A percentile compares a stretch with the other conserved stretches of the same genome.
Evolutionary conservation across 805 yeast genomes (phyloP).

Genomic region (Lipomyces oligophaga): DNA sequence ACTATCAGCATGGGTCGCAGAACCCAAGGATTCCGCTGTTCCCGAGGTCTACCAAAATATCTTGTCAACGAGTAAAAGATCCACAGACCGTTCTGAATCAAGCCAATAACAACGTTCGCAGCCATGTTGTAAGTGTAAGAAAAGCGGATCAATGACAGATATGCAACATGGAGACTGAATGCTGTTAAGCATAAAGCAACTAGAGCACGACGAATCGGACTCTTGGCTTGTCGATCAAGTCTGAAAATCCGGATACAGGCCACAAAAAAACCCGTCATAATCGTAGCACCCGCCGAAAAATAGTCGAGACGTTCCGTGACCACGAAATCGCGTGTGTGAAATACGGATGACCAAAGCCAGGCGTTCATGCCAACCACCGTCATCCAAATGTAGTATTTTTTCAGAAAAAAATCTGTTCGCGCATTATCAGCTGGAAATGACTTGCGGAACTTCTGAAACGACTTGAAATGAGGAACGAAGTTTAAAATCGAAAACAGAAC

Average conservation of each 20-base stretch:
- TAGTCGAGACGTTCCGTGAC: constrained; percentile 84
- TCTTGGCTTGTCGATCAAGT: constrained; percentile 45
- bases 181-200: constrained; percentile 46
- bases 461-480: constrained; percentile 56
- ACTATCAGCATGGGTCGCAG: constrained; percentile 53
- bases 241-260: constrained; percentile 58
- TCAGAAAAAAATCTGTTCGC: constrained; percentile 30
- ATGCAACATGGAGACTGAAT: constrained; percentile 60
- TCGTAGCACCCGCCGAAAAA: constrained; percentile 88
- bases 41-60: constrained; percentile 8
- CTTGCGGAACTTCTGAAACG: constrained; percentile 32
- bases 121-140: constrained; percentile 91
- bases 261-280: constrained; percentile 71
- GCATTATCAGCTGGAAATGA: constrained; percentile 14
- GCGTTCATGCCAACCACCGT: constrained; percentile 72
- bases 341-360: constrained; percentile 81
- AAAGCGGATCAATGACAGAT: constrained; percentile 67
- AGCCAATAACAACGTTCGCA: constrained; percentile 76
- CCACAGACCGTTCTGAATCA: constrained; percentile 66
- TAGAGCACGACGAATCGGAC: constrained; percentile 38
- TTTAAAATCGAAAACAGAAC: constrained; percentile 73
- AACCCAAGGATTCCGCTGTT: constrained; percentile 38
- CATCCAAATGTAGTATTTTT: constrained; percentile 44
- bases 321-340: constrained; percentile 79
- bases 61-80: constrained; percentile 36